These are phyloP conservation scores for Macrolepiota albuminosa DNA, from an alignment of 768 basidiomycete species.

Conservation along the genomic window DNA sequence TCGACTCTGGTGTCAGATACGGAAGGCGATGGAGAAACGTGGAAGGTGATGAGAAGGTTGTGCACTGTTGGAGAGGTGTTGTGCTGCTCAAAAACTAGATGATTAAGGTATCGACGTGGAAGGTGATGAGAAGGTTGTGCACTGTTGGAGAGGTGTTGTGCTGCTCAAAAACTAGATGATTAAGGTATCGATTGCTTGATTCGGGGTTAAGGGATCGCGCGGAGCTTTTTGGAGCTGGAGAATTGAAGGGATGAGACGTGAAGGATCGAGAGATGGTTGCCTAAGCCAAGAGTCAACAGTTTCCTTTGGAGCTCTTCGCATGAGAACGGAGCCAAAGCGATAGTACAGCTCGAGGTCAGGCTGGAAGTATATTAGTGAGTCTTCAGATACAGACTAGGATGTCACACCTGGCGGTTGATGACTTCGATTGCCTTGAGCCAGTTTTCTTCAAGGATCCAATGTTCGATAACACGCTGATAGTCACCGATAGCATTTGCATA, in stretches of 20 bases:
- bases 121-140: conserved; percentile 90
- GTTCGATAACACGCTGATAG: conserved; percentile 77
- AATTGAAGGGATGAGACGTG: conserved; percentile 85
- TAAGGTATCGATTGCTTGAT: conserved; percentile 89
- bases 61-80: conserved; percentile 85
- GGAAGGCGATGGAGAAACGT: conserved; percentile 50
- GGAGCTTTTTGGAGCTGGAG: conserved; percentile 73
- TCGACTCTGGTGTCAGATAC: conserved; percentile 38
- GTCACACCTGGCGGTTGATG: conserved; percentile 79
- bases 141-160: conserved; percentile 79
- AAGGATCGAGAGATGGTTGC: conserved; percentile 72
- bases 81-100: conserved; percentile 76
- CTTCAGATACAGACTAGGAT: conserved; percentile 2
- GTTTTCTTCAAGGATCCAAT: conserved; percentile 90
- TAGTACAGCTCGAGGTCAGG: conserved; percentile 88
- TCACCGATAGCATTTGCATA: conserved; percentile 84
- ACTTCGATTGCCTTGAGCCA: conserved; percentile 89
- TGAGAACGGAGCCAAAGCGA: conserved; percentile 83
- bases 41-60: conserved; percentile 89
- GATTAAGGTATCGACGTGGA: conserved; percentile 86
- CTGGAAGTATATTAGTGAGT: conserved; percentile 32
- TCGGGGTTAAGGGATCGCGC: conserved; percentile 67
- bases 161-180: conserved; percentile 77
- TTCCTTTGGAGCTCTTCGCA: conserved; percentile 82
- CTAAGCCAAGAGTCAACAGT: conserved; percentile 92